Evolutionary conservation across 73 alveolate species (phyloP).

Genomic region (Diophrys appendiculata): DNA sequence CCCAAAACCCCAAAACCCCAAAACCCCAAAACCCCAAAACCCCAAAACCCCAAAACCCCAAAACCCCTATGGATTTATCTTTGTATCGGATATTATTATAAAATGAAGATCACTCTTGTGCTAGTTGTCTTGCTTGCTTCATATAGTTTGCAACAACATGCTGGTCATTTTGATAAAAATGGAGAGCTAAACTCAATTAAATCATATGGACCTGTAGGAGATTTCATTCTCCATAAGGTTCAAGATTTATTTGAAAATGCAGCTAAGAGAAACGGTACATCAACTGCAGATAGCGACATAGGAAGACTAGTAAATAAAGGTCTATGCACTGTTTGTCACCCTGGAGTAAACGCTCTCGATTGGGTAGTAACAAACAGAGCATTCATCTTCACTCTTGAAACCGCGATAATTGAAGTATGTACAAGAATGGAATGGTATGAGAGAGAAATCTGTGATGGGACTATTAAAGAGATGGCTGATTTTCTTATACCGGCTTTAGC

Average conservation of each 20-base stretch:
- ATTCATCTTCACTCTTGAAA: neutral
- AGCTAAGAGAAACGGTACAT: neutral
- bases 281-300: neutral
- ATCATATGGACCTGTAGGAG: neutral
- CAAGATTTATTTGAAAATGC: neutral
- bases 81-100: no score
- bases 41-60: no score
- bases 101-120: no score
- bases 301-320: neutral
- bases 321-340: neutral
- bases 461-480: slow-evolving; percentile 46
- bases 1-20: no score
- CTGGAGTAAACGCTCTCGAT: neutral
- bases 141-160: no score
- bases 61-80: no score
- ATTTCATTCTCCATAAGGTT: neutral
- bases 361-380: neutral
- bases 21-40: no score
- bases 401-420: neutral
- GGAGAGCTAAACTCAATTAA: no score
- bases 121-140: no score
- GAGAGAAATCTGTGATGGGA: slow-evolving; percentile 34
- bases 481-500: slow-evolving; percentile 26
- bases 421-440: neutral
- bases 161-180: no score